Percentiles rank a stretch among this genome's conserved stretches.
Evolutionary conservation across 257 asterid genomes (phyloP).

Genomic region (Nicotiana obtusifolia): DNA sequence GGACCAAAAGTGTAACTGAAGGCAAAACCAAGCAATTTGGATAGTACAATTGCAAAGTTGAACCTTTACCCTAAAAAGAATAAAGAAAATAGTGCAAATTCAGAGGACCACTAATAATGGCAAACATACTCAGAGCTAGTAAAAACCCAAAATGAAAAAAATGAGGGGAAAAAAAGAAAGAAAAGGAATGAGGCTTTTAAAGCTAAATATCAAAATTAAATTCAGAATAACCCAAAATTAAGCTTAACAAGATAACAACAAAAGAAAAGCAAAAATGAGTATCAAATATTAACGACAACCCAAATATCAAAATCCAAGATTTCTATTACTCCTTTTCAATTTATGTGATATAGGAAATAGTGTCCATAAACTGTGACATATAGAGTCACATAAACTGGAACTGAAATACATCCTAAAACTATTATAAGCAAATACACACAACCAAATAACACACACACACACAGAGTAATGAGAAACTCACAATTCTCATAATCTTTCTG

Average conservation of each 20-base stretch:
- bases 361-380: too few species aligned
- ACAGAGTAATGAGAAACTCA: conserved; percentile 31
- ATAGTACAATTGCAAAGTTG: neutral
- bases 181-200: neutral
- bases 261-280: neutral
- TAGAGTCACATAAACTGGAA: too few species aligned
- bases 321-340: neutral
- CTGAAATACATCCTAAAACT: too few species aligned
- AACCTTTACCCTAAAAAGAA: neutral
- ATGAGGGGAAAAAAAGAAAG: too few species aligned
- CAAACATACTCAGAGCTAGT: neutral
- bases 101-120: neutral
- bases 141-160: neutral
- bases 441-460: neutral
- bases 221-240: neutral
- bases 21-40: neutral
- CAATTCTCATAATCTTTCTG: conserved; percentile 86
- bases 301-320: neutral
- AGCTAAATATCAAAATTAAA: neutral
- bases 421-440: neutral
- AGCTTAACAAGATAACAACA: neutral
- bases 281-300: neutral
- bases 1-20: neutral
- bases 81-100: neutral
- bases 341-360: too few species aligned